These are phyloP conservation scores for Picea sitchensis DNA, from an alignment of 75 land plant genomes.

Conservation along the genomic window DNA sequence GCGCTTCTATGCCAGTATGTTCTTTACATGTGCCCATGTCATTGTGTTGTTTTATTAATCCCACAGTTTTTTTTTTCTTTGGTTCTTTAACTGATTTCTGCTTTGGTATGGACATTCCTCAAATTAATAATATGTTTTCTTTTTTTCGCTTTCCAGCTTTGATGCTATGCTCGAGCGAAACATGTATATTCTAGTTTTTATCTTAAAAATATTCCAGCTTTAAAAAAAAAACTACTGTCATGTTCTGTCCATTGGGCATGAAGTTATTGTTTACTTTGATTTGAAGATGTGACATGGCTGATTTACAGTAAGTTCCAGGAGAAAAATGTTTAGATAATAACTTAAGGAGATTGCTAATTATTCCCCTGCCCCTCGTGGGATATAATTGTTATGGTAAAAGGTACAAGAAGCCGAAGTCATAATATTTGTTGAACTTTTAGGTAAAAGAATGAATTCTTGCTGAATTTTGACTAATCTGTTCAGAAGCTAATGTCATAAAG, in stretches of 20 bases:
- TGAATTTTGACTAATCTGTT: too few relatives aligned
- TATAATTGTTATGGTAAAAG: not conserved
- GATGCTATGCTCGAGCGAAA: not conserved
- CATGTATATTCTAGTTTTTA: not conserved
- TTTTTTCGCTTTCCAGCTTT: not conserved
- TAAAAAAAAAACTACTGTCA: not conserved
- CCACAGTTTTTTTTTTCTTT: not conserved
- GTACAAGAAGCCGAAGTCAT: not conserved
- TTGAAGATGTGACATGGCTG: not conserved
- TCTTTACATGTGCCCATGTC: not conserved
- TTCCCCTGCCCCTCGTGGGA: not conserved
- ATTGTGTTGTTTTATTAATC: not conserved
- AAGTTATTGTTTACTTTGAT: not conserved
- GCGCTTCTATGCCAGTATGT: conserved; percentile 26
- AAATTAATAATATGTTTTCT: not conserved
- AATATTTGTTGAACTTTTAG: not conserved
- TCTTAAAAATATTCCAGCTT: not conserved
- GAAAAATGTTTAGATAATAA: not conserved
- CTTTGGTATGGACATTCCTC: not conserved
- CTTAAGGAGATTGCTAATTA: not conserved
- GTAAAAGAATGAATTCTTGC: not conserved
- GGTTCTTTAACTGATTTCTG: not conserved
- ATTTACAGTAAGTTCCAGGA: not conserved
- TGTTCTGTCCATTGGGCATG: not conserved
- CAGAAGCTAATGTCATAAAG: too few relatives aligned